These are phyloP conservation scores for Teratosphaeria gauchensis DNA, from an alignment of 2,329 filamentous ascomycete species.

Conservation along the genomic window DNA sequence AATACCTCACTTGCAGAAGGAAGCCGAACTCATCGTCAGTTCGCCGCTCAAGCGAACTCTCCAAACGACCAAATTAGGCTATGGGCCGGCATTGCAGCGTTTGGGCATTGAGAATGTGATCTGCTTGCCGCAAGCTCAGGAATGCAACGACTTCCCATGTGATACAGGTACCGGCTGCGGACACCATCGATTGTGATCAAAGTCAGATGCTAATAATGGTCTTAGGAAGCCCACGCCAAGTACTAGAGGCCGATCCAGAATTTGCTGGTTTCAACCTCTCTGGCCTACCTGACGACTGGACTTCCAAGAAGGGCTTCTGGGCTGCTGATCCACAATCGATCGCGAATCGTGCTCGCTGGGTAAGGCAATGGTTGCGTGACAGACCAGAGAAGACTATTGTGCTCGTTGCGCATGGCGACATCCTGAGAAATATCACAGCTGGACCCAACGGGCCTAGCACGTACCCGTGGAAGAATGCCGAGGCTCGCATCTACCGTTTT, in stretches of 20 bases:
- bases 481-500: constrained; percentile 20
- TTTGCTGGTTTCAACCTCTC: constrained; percentile 21
- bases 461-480: constrained; percentile 25
- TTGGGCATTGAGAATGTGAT: constrained; percentile 20
- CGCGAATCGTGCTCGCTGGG: constrained; percentile 19
- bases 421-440: constrained; percentile 21
- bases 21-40: constrained; percentile 21
- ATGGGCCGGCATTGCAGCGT: constrained; percentile 17
- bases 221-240: constrained; percentile 9
- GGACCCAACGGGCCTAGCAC: constrained; percentile 12
- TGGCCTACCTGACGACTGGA: constrained; percentile 21
- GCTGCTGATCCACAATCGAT: constrained; percentile 11
- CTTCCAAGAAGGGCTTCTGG: constrained; percentile 22
- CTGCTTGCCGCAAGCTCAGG: constrained; percentile 23
- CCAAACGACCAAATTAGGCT: constrained; percentile 24
- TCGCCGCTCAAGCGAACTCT: constrained; percentile 24
- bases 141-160: constrained; percentile 24
- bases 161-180: constrained; percentile 13
- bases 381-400: constrained; percentile 24
- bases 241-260: constrained; percentile 17
- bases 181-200: background rate
- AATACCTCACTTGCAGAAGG: constrained; percentile 12
- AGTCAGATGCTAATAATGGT: background rate
- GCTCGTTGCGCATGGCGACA: constrained; percentile 26
- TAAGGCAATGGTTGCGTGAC: constrained; percentile 21